Evolutionary conservation across 495 filamentous ascomycete genomes (phyloP).

Genomic region (Talaromyces proteolyticus): DNA sequence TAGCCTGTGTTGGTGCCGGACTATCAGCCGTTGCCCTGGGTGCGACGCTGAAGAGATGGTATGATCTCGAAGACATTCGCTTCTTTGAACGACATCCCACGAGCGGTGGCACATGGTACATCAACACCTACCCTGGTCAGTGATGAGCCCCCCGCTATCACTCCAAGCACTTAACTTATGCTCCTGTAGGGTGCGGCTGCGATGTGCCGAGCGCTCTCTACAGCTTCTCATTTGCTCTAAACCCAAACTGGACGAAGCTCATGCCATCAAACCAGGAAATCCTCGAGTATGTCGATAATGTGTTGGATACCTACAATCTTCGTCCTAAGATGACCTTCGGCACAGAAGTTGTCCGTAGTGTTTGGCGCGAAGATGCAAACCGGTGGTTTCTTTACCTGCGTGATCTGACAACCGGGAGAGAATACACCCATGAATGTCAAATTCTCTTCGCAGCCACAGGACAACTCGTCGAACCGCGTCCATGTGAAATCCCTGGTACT

Average conservation of each 20-base stretch:
- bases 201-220: slow-evolving; percentile 33
- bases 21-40: slow-evolving; percentile 18
- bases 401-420: slow-evolving; percentile 20
- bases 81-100: slow-evolving; percentile 21
- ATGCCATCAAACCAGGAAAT: slow-evolving; percentile 38
- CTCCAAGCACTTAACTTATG: not conserved
- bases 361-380: slow-evolving; percentile 34
- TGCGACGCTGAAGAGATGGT: slow-evolving; percentile 25
- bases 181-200: slow-evolving; percentile 15
- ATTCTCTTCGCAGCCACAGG: slow-evolving; percentile 43
- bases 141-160: no score
- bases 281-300: slow-evolving; percentile 36
- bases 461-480: slow-evolving; percentile 35
- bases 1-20: slow-evolving; percentile 21
- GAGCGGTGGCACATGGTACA: slow-evolving; percentile 23
- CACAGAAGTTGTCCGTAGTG: slow-evolving; percentile 29
- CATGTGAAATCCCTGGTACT: slow-evolving; percentile 40
- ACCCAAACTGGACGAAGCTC: slow-evolving; percentile 36
- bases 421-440: slow-evolving; percentile 32
- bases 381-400: slow-evolving; percentile 39
- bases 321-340: slow-evolving; percentile 34
- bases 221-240: slow-evolving; percentile 42
- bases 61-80: slow-evolving; percentile 17
- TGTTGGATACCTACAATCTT: slow-evolving; percentile 38
- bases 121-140: slow-evolving; percentile 23